A percentile compares a stretch with the other conserved stretches of the same genome.
Conservation (phyloP, 495 filamentous ascomycete species). For the Immersiella caudata region DNA sequence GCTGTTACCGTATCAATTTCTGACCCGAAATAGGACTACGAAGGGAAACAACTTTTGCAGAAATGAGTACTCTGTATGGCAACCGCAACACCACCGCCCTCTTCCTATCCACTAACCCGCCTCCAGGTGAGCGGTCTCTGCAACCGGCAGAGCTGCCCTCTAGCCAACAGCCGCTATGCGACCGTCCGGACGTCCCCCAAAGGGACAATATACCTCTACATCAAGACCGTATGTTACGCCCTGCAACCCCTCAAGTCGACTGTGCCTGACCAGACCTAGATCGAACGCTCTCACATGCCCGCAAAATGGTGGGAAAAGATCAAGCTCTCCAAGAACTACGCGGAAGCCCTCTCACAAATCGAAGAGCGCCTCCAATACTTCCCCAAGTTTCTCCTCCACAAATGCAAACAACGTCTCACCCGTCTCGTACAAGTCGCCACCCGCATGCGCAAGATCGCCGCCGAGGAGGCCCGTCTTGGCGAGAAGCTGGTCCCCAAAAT, state of each 20-base stretch:
- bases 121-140: constrained; percentile 82
- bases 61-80: constrained; percentile 63
- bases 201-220: constrained; percentile 90
- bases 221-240: constrained; percentile 71
- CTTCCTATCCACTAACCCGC: constrained; percentile 12
- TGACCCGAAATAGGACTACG: constrained; percentile 62
- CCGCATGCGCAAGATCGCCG: constrained; percentile 77
- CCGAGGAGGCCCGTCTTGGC: constrained; percentile 87
- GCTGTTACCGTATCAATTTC: constrained; percentile 24
- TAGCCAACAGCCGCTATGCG: constrained; percentile 94
- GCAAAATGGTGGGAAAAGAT: constrained; percentile 94
- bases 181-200: constrained; percentile 83
- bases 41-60: constrained; percentile 96
- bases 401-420: constrained; percentile 97
- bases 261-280: constrained; percentile 20
- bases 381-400: constrained; percentile 93
- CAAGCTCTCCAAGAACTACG: constrained; percentile 86
- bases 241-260: constrained; percentile 14
- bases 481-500: constrained; percentile 87
- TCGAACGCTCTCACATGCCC: constrained; percentile 85
- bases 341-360: constrained; percentile 78
- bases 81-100: not conserved
- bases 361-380: constrained; percentile 90
- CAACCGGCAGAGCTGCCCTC: constrained; percentile 90
- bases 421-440: constrained; percentile 91